These are phyloP conservation scores for Aspergillus carlsbadensis DNA, from an alignment of 495 filamentous ascomycete genomes.

Conservation along the genomic window DNA sequence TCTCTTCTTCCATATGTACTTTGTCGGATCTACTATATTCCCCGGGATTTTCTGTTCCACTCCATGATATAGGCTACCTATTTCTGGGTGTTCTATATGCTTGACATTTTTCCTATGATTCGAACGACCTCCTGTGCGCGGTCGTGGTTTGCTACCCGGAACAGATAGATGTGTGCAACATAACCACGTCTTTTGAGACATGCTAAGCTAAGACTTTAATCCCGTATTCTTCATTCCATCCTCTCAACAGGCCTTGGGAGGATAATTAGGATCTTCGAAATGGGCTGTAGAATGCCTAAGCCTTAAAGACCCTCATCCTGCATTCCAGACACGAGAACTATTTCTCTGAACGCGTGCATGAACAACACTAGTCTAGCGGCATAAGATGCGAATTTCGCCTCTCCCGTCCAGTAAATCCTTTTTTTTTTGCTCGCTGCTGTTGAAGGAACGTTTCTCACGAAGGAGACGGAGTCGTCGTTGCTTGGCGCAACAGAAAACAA, in stretches of 20 bases:
- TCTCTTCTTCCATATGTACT: slow-evolving; percentile 16
- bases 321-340: slow-evolving; percentile 11
- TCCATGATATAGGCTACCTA: not conserved
- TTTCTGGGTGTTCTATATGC: not conserved
- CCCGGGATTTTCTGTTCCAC: slow-evolving; percentile 11
- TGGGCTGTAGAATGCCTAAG: slow-evolving; percentile 7
- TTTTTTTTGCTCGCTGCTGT: not conserved
- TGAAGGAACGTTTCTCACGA: not conserved
- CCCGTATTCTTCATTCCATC: not conserved
- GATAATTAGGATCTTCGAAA: not conserved
- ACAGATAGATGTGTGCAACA: slow-evolving; percentile 9
- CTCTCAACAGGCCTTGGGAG: not conserved
- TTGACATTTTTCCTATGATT: slow-evolving; percentile 4
- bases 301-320: slow-evolving; percentile 6
- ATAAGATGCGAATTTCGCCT: not conserved
- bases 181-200: slow-evolving; percentile 1
- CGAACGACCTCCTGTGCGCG: not conserved
- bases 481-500: slow-evolving; percentile 17
- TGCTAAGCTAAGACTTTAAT: no score
- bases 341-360: not conserved
- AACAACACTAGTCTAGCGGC: not conserved
- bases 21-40: slow-evolving; percentile 13
- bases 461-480: not conserved
- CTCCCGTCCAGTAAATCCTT: not conserved
- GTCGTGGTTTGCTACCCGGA: not conserved